Evolutionary conservation across 139 green algal genomes (phyloP), one percentile per base, ranked within the genome.

Genomic region (Gonium pectorale): DNA sequence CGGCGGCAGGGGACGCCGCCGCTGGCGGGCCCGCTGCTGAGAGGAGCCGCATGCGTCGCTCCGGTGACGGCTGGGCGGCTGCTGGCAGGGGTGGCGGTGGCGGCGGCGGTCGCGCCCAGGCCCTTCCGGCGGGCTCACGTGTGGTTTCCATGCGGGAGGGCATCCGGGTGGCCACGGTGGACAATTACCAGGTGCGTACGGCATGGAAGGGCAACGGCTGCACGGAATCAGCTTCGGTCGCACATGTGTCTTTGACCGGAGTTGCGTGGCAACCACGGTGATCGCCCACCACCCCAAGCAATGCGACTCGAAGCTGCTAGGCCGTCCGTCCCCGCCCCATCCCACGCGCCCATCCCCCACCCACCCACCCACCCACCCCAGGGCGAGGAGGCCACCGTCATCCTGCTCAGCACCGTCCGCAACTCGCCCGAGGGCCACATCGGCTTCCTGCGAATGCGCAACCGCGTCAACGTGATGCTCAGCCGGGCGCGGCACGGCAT

Each of bases 401-500:
- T 97, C 29, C 92, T 97, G 35, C 40, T 95, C 31, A 93, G 82
- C 49, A 89, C 95, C 6, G 92, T 94, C 0, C 91, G 94, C 77
- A 97, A 92, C 87, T 92, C 93, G 68, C 68, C 79, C 54, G 59
- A 87, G 1, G 90, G 91, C 15, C 49, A 85, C 26, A 92, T 95
- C 72, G 95, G 56, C 56, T 97, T 97, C 87, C 67, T 98, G 3
- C 89, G 85, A 43, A 81, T 86, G 37, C 67, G 83, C 43, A 95
- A 97, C 83, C 87, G 86, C 26, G 86, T 93, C 75, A 97, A 96
- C 85, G 95, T 98, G 64, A 74, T 96, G 86, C 87, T 97, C 26
- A 95, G 90, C 22, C 88, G 94, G 35, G 93, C 94, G 2, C 73
- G 86, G 27, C 86, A 94, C 78, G 90, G 90, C 62, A 94, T 96